Percentiles rank a stretch among this genome's conserved stretches.
phyloP scores from a whole-genome alignment of 2,329 filamentous ascomycete species.

The Hypoxylon sp. region DNA sequence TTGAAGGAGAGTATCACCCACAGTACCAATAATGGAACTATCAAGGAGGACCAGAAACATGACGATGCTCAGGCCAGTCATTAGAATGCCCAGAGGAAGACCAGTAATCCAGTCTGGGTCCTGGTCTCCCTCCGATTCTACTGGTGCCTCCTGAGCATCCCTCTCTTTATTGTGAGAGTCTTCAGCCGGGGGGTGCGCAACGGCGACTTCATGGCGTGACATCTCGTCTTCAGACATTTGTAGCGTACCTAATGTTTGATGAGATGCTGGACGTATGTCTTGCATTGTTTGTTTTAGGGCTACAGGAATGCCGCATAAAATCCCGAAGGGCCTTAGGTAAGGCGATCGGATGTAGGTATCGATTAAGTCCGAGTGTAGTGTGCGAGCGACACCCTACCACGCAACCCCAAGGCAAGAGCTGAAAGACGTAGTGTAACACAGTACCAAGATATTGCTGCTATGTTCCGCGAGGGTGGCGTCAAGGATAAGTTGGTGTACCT shows the following conservation, averaged over 20 bases:
- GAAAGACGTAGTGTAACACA: neutral
- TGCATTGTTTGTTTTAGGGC: neutral
- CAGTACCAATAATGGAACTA: constrained; percentile 28
- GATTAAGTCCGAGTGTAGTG: neutral
- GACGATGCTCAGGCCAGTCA: neutral
- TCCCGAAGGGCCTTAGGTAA: neutral
- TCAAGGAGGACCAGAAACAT: constrained; percentile 24
- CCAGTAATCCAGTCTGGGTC: neutral
- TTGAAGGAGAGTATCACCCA: neutral
- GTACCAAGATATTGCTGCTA: neutral
- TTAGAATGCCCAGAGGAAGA: neutral
- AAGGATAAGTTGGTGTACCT: neutral
- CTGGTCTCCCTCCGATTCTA: neutral
- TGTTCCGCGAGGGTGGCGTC: neutral
- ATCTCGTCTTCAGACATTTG: neutral
- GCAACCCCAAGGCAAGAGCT: neutral
- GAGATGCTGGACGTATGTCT: neutral
- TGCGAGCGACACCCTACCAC: neutral
- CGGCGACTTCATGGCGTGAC: neutral
- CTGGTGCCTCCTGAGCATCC: neutral
- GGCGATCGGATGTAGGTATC: neutral
- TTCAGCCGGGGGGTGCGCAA: neutral
- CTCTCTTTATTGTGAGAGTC: neutral
- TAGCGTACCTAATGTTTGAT: neutral
- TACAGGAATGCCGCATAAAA: neutral